Conservation (phyloP, 148 eudicot species). For the Cornus kousa region DNA sequence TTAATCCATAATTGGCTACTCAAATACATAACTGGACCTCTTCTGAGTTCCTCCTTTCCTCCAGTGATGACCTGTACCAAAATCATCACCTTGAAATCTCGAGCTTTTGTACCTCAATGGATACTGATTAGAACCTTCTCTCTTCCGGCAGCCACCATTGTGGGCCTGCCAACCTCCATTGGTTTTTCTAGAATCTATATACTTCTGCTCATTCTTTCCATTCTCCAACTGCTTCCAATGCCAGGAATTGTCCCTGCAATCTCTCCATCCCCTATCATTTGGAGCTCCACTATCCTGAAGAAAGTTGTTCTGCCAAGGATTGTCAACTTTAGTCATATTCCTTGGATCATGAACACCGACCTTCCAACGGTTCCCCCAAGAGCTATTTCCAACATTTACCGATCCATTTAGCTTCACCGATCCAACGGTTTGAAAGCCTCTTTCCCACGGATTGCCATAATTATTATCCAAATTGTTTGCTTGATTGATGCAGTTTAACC, state of each 20-base stretch:
- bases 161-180: constrained; percentile 28
- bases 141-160: constrained; percentile 40
- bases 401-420: constrained; percentile 22
- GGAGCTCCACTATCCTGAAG: constrained; percentile 16
- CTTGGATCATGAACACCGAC: constrained; percentile 9
- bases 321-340: constrained; percentile 9
- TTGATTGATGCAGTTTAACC: constrained; percentile 1
- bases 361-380: constrained; percentile 24
- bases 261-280: constrained; percentile 18
- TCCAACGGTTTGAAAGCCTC: constrained; percentile 13
- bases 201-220: constrained; percentile 13
- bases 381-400: constrained; percentile 20
- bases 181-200: constrained; percentile 25
- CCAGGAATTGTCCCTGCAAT: constrained; percentile 21
- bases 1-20: constrained; percentile 2
- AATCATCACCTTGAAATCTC: constrained; percentile 36
- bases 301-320: constrained; percentile 9
- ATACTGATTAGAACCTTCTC: constrained; percentile 48
- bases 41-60: constrained; percentile 28
- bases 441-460: constrained; percentile 21
- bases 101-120: constrained; percentile 38
- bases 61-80: constrained; percentile 34
- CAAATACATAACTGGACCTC: constrained; percentile 37
- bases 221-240: constrained; percentile 29
- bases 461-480: constrained; percentile 13